These are phyloP conservation scores for Monosporozyma siamensis DNA, from an alignment of 805 yeast genomes.

Conservation along the genomic window DNA sequence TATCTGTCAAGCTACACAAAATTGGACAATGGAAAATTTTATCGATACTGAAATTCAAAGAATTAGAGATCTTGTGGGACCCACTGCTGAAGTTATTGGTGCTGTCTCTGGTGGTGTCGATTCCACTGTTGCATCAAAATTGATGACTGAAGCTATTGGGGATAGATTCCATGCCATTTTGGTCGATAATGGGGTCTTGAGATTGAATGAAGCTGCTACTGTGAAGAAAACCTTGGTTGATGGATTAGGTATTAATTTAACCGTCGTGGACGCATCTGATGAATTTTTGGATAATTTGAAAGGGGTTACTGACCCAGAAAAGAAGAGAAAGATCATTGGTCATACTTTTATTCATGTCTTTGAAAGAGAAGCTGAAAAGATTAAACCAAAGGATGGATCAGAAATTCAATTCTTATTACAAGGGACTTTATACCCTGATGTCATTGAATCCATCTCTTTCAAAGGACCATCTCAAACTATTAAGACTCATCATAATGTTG, in stretches of 20 bases:
- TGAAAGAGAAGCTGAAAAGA: constrained; percentile 89
- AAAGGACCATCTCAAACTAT: constrained; percentile 99
- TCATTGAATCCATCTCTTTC: constrained; percentile 95
- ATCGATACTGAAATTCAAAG: constrained; percentile 93
- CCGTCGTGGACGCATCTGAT: constrained; percentile 90
- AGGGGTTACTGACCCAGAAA: constrained; percentile 97
- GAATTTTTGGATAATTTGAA: constrained; percentile 76
- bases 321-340: constrained; percentile 97
- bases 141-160: constrained; percentile 97
- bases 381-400: constrained; percentile 79
- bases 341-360: constrained; percentile 95
- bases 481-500: constrained; percentile 98
- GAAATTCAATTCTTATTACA: constrained; percentile 90
- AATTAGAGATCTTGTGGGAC: constrained; percentile 86
- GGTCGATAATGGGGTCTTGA: constrained; percentile 96
- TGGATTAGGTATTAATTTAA: constrained; percentile 89
- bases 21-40: constrained; percentile 98
- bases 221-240: constrained; percentile 85
- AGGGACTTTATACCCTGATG: constrained; percentile 98
- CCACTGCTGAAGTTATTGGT: constrained; percentile 97
- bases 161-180: constrained; percentile 96
- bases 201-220: constrained; percentile 81
- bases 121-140: constrained; percentile 97
- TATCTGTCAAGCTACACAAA: constrained; percentile 77
- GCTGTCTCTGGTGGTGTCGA: constrained; percentile 99